phyloP scores from a whole-genome alignment of 495 filamentous ascomycete genomes.

The Cercophora samala region DNA sequence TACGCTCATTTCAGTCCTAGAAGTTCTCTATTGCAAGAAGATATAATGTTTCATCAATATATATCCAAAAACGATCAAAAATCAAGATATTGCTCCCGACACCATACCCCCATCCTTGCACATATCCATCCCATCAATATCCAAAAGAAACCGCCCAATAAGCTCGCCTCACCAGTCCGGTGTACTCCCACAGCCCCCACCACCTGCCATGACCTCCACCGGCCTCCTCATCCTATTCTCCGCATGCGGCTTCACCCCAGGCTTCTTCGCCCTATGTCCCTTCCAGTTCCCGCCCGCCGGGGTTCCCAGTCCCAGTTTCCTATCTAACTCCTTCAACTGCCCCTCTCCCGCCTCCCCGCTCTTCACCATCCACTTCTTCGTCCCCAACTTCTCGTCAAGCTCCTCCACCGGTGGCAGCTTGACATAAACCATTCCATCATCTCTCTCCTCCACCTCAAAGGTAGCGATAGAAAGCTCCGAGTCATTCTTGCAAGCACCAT shows the following conservation, averaged over 20 bases:
- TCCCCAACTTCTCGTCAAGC: constrained; percentile 78
- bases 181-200: constrained; percentile 47
- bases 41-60: neutral
- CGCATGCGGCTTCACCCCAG: constrained; percentile 45
- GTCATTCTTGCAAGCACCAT: constrained; percentile 77
- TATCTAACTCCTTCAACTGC: constrained; percentile 68
- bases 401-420: constrained; percentile 84
- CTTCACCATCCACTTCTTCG: constrained; percentile 76
- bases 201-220: constrained; percentile 42
- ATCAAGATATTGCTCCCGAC: neutral
- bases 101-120: neutral
- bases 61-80: neutral
- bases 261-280: constrained; percentile 34
- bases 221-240: constrained; percentile 41
- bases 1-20: neutral
- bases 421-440: constrained; percentile 80
- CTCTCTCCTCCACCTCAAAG: constrained; percentile 74
- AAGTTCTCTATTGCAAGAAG: neutral
- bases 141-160: neutral
- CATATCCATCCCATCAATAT: neutral
- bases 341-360: constrained; percentile 61
- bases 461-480: constrained; percentile 75
- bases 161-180: constrained; percentile 62
- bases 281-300: neutral
- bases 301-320: constrained; percentile 50